Conservation (phyloP, 106 monocot genomes). For the Platanthera zijinensis region DNA sequence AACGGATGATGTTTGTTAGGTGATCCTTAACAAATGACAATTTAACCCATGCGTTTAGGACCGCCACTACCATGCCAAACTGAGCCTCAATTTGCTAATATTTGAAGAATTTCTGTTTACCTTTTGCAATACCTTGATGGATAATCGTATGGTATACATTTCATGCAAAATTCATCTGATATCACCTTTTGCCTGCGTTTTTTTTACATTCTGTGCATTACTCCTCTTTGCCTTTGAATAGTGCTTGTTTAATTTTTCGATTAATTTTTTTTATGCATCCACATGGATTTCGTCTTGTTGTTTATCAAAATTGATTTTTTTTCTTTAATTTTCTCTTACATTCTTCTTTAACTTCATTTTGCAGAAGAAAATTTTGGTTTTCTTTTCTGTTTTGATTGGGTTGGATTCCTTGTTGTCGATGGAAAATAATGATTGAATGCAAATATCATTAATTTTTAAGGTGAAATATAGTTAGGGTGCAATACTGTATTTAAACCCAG, state of each 20-base stretch:
- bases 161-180: neutral
- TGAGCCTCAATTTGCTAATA: neutral
- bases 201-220: neutral
- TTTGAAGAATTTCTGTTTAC: neutral
- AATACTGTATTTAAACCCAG: no score
- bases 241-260: neutral
- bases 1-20: no score
- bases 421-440: neutral
- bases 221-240: neutral
- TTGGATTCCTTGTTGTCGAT: neutral
- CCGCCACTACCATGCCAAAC: no score
- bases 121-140: constrained; percentile 1
- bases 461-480: neutral
- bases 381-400: neutral
- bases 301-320: neutral
- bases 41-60: no score
- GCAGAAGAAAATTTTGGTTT: neutral
- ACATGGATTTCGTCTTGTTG: no score
- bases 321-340: neutral
- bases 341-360: neutral
- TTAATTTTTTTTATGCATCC: no score
- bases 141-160: neutral
- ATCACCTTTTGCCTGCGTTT: neutral
- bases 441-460: neutral
- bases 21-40: no score